Evolutionary conservation across 2,329 filamentous ascomycete genomes (phyloP), one percentile per base, ranked within the genome.

Genomic region (Ophiosphaerella narmari): DNA sequence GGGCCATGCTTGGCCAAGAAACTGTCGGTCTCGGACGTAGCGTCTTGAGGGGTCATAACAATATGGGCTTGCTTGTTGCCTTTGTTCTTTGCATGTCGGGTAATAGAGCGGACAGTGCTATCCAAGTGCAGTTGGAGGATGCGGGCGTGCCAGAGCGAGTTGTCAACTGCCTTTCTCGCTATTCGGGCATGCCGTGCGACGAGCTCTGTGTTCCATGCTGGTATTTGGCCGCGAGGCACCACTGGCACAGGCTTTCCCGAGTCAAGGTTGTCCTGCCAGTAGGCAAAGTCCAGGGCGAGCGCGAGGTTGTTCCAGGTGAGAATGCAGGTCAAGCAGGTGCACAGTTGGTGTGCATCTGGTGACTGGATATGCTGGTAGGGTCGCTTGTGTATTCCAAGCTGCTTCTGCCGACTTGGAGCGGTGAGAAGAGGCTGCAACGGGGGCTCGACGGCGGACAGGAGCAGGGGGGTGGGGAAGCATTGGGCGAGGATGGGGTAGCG

Each of bases 241-340:
- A 78, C 77, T 0, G 80, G 80, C 1, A 86, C 78, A 0, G 82
- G 81, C 13, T 78, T 74, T 1, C 80, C 77, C 0, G 62, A 56
- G 48, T 85, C 78, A 7, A 85, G 74, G 37, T 80, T 62, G 1
- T 59, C 38, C 59, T 85, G 83, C 79, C 82, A 86, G 59, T 81
- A 73, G 0, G 80, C 77, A 57, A 85, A 81, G 58, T 86, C 83
- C 9, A 85, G 75, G 11, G 78, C 69, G 0, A 84, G 59, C 50
- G 77, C 77, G 5, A 86, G 75, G 12, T 80, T 77, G 55, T 82
- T 82, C 83, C 83, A 86, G 2, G 79, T 75, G 33, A 83, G 61
- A 37, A 82, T 68, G 60, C 83, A 86, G 0, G 79, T 81, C 23
- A 82, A 66, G 59, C 83, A 86, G 1, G 80, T 82, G 68, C 83